Evolutionary conservation across 768 basidiomycete species (phyloP).

Genomic region (Mycena belliarum): DNA sequence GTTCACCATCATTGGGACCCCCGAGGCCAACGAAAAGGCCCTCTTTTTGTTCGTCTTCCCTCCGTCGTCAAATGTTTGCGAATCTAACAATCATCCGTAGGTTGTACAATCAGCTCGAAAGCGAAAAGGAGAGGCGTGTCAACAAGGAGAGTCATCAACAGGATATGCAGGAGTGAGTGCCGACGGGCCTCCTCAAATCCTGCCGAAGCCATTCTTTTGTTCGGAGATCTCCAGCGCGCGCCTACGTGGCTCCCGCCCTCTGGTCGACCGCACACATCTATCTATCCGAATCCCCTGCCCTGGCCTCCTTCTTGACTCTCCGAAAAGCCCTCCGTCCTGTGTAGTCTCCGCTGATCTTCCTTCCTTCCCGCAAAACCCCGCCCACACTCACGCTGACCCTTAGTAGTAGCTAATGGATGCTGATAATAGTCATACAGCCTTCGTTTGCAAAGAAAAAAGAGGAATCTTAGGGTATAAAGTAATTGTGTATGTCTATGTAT

Average conservation of each 20-base stretch:
- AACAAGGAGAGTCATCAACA: slow-evolving; percentile 80
- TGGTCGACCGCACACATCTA: slow-evolving; percentile 16
- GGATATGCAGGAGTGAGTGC: slow-evolving; percentile 50
- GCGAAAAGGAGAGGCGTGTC: slow-evolving; percentile 92
- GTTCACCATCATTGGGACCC: slow-evolving; percentile 98
- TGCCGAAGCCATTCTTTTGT: slow-evolving; percentile 15
- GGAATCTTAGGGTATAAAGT: slow-evolving; percentile 19
- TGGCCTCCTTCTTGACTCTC: slow-evolving; percentile 15
- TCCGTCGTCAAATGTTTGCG: no score
- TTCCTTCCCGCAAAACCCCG: background rate
- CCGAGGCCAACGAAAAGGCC: slow-evolving; percentile 97
- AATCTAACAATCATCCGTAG: background rate
- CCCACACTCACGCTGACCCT: slow-evolving; percentile 18
- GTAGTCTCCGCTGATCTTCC: slow-evolving; percentile 11
- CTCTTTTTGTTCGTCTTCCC: slow-evolving; percentile 61
- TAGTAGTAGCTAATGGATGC: slow-evolving; percentile 24
- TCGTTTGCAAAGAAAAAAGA: slow-evolving; percentile 19
- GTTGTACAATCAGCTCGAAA: slow-evolving; percentile 95
- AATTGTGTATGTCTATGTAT: slow-evolving; percentile 21
- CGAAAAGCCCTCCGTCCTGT: slow-evolving; percentile 13
- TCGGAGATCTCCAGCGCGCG: slow-evolving; percentile 3
- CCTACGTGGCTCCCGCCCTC: slow-evolving; percentile 5
- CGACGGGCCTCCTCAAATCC: slow-evolving; percentile 3
- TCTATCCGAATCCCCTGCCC: slow-evolving; percentile 11
- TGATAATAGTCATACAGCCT: slow-evolving; percentile 22